Base-by-base conservation (phyloP, 2,329 filamentous ascomycete species). In the Tympanopsis confertula region DNA sequence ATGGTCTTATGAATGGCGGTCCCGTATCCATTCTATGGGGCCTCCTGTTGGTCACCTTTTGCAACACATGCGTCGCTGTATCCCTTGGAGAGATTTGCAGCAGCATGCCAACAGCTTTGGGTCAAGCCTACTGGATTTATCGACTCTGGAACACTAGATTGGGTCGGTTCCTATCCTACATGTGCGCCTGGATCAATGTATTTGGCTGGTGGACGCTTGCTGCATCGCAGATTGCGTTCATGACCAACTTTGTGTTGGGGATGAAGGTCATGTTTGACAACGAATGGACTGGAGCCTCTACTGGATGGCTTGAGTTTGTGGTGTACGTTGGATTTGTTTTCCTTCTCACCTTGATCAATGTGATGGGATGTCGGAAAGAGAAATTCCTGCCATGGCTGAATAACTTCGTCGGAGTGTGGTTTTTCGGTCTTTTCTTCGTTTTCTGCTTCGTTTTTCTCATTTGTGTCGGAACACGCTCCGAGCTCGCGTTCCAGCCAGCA, bases 131-230 rank as follows among this genome's bases (percentile, higher is more conserved):
- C 50, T 78, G 71, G 70, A 60, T 69, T 2, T 59, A 63, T 41
- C 56, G 60, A 7, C 52, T 70, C 37, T 53, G 62, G 58, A 35
- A 52, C 40, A 46, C 47, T 12, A 51, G 50, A 1, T 35, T 46
- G 1, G 71, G 69, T 2, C 61, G 71, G 2, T 69, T 73, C 42
- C 46, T 53, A 3, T 71, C 67, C 1, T 76, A 75, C 46, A 61
- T 75, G 53, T 72, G 69, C 44, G 71, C 71, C 2, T 75, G 69
- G 69, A 71, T 74, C 47, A 75, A 75, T 50, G 71, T 65, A 0
- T 74, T 74, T 41, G 71, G 71, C 12, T 76, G 71, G 71, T 72
- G 69, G 61, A 67, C 69, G 0, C 50, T 75, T 40, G 67, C 66
- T 0, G 71, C 71, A 0, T 73, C 68, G 2, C 66, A 71, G 41